Base-by-base conservation (phyloP, 805 yeast species). In the Wickerhamiella allomyrinae region DNA sequence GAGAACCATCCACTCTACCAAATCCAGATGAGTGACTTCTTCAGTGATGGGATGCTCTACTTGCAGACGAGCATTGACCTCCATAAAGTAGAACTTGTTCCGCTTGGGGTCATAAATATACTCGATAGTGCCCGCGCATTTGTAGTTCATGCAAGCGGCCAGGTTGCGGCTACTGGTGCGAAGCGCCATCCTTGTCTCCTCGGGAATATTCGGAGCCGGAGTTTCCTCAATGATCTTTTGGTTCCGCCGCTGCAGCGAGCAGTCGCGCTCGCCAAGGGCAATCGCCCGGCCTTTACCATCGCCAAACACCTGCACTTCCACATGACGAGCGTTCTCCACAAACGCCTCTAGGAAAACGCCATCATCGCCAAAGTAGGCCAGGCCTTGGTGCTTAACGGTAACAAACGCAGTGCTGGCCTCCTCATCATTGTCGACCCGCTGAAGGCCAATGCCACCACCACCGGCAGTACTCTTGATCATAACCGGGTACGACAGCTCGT, bases 391-490 rank as follows among this genome's bases (percentile, higher is more conserved):
- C 57, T 84, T 79, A 35, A 91, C 97, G 8, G 94, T 79, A 55
- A 75, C 81, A 62, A 85, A 89, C 11, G 87, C 93, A 47, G 80
- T 66, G 63, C 76, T 83, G 49, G 91, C 76, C 46, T 91, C 96
- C 15, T 60, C 76, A 51, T 74, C 82, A 27, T 76, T 70, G 55
- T 87, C 95, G 45, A 87, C 96, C 58, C 86, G 82, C 61, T 89
- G 96, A 52, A 89, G 67, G 49, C 98, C 98, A 56, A 89, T 89
- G 64, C 98, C 98, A 62, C 98, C 98, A 57, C 98, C 98, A 59
- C 98, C 98, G 20, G 97, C 97, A 47, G 98, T 91, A 20, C 94
- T 81, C 63, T 89, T 89, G 40, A 91, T 83, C 97, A 89, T 89
- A 25, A 89, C 75, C 22, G 97, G 97, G 54, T 84, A 91, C 15